These are phyloP conservation scores for Hirschfeldia incana DNA, from an alignment of 345 rosid species.

Conservation along the genomic window DNA sequence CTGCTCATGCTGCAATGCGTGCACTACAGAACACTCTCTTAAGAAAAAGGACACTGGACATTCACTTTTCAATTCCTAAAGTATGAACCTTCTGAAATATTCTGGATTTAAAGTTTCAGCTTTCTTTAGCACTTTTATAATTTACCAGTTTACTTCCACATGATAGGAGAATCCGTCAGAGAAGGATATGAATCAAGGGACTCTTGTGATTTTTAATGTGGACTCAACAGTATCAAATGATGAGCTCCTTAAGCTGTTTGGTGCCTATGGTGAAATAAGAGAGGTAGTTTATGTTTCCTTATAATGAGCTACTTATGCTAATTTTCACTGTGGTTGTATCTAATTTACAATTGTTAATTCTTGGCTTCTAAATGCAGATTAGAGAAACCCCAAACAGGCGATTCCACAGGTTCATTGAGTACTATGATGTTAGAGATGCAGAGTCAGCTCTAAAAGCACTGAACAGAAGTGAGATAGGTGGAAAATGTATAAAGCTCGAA, in stretches of 20 bases:
- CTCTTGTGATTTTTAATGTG: constrained; percentile 89
- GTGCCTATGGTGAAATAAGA: constrained; percentile 89
- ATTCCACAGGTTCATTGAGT: constrained; percentile 91
- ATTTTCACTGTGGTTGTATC: not conserved
- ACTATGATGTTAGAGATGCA: constrained; percentile 91
- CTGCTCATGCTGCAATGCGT: constrained; percentile 92
- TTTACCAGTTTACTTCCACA: constrained; percentile 24
- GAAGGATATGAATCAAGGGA: constrained; percentile 94
- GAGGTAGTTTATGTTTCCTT: constrained; percentile 40
- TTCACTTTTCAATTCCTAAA: constrained; percentile 97
- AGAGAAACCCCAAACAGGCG: constrained; percentile 94
- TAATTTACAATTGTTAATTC: not conserved
- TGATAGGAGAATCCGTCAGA: constrained; percentile 91
- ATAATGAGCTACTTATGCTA: not conserved
- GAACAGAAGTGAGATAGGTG: constrained; percentile 94
- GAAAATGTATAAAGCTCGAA: constrained; percentile 95
- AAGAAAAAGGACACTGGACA: constrained; percentile 83
- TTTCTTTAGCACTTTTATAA: not conserved
- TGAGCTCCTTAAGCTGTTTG: constrained; percentile 75
- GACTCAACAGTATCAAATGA: constrained; percentile 87
- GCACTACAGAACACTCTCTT: constrained; percentile 85
- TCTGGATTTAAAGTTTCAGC: not conserved
- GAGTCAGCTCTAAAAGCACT: constrained; percentile 83
- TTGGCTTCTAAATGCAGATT: constrained; percentile 54
- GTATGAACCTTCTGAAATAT: constrained; percentile 40